A percentile compares a stretch with the other conserved stretches of the same genome.
Evolutionary conservation across 805 yeast species (phyloP).

Genomic region (Teunomyces aglyptinius): DNA sequence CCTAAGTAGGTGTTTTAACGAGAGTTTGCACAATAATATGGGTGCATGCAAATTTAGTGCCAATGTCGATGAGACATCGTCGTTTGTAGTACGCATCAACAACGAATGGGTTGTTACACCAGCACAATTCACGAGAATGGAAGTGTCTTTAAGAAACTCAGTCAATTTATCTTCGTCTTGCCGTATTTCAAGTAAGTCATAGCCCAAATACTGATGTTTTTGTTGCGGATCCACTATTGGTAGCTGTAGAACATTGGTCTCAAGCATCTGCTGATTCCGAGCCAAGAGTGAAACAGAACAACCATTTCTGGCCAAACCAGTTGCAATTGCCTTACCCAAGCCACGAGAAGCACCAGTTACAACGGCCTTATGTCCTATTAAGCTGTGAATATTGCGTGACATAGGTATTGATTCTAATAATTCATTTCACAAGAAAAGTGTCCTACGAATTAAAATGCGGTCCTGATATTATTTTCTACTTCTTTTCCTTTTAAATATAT

Average conservation of each 20-base stretch:
- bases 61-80: constrained; percentile 46
- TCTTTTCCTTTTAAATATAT: no score
- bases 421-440: not conserved
- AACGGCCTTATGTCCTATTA: constrained; percentile 37
- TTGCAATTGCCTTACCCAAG: constrained; percentile 58
- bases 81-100: constrained; percentile 40
- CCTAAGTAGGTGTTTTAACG: constrained; percentile 51
- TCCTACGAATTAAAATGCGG: no score
- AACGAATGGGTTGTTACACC: constrained; percentile 61
- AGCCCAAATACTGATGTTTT: constrained; percentile 29
- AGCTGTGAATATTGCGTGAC: not conserved
- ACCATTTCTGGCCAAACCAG: constrained; percentile 49
- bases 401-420: not conserved
- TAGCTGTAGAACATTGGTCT: constrained; percentile 16
- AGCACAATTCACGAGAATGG: constrained; percentile 62
- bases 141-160: constrained; percentile 30
- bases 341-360: constrained; percentile 74
- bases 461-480: no score
- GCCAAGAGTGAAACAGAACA: constrained; percentile 52
- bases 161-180: not conserved
- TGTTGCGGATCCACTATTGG: constrained; percentile 15
- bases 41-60: constrained; percentile 61
- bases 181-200: constrained; percentile 25
- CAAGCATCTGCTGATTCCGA: constrained; percentile 40
- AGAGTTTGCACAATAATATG: constrained; percentile 53